Percentiles rank a stretch among this genome's conserved stretches.
phyloP scores from a whole-genome alignment of 495 filamentous ascomycete genomes.

The Rusavskia elegans region DNA sequence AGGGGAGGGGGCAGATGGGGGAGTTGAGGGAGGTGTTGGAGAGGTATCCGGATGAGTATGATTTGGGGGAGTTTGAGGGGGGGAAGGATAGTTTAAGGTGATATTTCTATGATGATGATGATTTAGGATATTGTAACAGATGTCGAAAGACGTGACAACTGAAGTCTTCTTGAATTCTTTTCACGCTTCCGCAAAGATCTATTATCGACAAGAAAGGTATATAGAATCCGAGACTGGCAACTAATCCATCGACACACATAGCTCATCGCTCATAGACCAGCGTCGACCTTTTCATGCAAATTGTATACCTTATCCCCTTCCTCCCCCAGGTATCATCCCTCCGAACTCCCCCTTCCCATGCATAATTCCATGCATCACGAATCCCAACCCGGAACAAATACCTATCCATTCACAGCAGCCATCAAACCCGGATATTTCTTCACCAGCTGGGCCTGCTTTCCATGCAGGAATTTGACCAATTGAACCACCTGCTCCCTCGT shows the following conservation, averaged over 20 bases:
- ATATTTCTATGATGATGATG: background rate
- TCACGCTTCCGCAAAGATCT: too few relatives aligned
- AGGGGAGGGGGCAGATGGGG: slow-evolving; percentile 61
- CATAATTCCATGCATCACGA: background rate
- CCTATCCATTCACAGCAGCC: slow-evolving; percentile 1
- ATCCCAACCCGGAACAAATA: background rate
- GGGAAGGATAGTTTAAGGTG: slow-evolving; percentile 47
- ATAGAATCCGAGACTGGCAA: too few relatives aligned
- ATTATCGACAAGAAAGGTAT: too few relatives aligned
- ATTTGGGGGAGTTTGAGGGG: slow-evolving; percentile 59
- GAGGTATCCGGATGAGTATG: slow-evolving; percentile 87
- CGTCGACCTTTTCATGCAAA: background rate
- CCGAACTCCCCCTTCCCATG: background rate
- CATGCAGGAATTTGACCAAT: slow-evolving; percentile 55
- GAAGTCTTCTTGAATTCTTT: too few relatives aligned
- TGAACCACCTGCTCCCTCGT: slow-evolving; percentile 53
- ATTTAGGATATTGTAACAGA: too few relatives aligned
- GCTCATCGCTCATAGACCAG: background rate
- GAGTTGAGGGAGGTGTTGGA: slow-evolving; percentile 62
- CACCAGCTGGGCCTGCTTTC: slow-evolving; percentile 22
- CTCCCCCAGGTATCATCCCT: background rate
- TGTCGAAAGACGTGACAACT: too few relatives aligned
- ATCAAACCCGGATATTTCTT: slow-evolving; percentile 11
- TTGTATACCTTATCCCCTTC: background rate
- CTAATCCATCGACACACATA: background rate